phyloP scores from a whole-genome alignment of 2,329 filamentous ascomycete genomes.

The Coniella lustricola region DNA sequence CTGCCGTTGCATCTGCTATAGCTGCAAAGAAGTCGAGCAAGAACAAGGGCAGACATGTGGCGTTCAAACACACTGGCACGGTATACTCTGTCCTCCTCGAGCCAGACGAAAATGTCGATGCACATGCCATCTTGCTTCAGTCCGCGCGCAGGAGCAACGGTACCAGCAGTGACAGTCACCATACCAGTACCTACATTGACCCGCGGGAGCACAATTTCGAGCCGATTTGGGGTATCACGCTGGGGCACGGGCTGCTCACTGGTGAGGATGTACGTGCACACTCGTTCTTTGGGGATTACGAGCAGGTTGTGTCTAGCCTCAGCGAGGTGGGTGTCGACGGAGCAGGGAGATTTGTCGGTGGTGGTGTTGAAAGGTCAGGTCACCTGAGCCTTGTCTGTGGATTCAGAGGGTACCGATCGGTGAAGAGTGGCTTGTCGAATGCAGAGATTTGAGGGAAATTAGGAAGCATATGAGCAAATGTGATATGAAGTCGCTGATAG shows the following conservation, averaged over 20 bases:
- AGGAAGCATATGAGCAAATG: too few relatives aligned
- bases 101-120: conserved; percentile 32
- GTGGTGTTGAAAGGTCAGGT: conserved; percentile 33
- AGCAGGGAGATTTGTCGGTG: conserved; percentile 36
- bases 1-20: conserved; percentile 8
- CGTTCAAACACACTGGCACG: conserved; percentile 38
- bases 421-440: not conserved
- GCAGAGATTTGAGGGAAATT: not conserved
- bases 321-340: conserved; percentile 26
- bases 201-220: too few relatives aligned
- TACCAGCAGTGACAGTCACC: conserved; percentile 21
- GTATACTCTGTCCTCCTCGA: conserved; percentile 53
- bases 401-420: conserved; percentile 22
- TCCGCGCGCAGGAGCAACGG: too few relatives aligned
- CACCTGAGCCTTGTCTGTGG: conserved; percentile 33
- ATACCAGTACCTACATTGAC: too few relatives aligned
- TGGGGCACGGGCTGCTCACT: conserved; percentile 48
- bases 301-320: conserved; percentile 33
- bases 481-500: too few relatives aligned
- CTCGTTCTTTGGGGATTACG: conserved; percentile 47
- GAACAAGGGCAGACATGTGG: too few relatives aligned
- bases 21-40: too few relatives aligned
- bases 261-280: conserved; percentile 40
- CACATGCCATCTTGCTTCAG: conserved; percentile 42
- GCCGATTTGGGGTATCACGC: conserved; percentile 44